Evolutionary conservation across 2,329 filamentous ascomycete genomes (phyloP), one percentile per base, ranked within the genome.

Genomic region (Ceratocystiopsis sp.): DNA sequence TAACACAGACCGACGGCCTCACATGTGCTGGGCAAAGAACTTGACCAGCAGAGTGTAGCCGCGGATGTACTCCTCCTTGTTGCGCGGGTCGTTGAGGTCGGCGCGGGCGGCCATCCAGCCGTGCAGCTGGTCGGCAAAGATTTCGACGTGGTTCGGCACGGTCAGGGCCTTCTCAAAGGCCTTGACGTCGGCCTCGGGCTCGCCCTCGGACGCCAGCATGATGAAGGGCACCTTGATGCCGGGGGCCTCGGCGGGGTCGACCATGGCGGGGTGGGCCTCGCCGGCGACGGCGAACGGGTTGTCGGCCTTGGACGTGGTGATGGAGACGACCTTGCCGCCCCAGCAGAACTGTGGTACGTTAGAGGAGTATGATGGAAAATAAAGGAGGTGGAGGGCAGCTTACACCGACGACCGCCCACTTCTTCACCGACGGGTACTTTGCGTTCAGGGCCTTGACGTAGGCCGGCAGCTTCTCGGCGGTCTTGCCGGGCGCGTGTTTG

Each of bases 41-140:
- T 64, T 59, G 36, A 78, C 53, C 17, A 78, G 61, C 15, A 66
- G 69, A 62, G 71, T 66, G 59, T 75, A 80, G 3, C 73, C 75
- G 39, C 77, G 68, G 39, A 65, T 63, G 48, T 77, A 78, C 61
- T 78, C 78, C 50, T 70, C 67, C 57, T 69, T 72, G 54, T 75
- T 69, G 37, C 65, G 67, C 40, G 65, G 60, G 39, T 78, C 62
- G 33, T 66, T 62, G 29, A 83, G 60, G 53, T 81, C 62, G 0
- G 70, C 66, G 21, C 78, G 69, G 1, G 79, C 78, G 1, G 73
- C 75, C 79, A 83, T 84, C 77, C 78, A 84, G 38, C 79, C 79
- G 59, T 84, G 79, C 54, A 77, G 68, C 66, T 80, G 78, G 53
- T 75, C 75, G 19, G 53, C 52, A 53, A 80, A 83, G n/a, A 57